A percentile compares a stretch with the other conserved stretches of the same genome.
Evolutionary conservation across 2,329 filamentous ascomycete genomes (phyloP).

Genomic region (Clonostachys byssicola): DNA sequence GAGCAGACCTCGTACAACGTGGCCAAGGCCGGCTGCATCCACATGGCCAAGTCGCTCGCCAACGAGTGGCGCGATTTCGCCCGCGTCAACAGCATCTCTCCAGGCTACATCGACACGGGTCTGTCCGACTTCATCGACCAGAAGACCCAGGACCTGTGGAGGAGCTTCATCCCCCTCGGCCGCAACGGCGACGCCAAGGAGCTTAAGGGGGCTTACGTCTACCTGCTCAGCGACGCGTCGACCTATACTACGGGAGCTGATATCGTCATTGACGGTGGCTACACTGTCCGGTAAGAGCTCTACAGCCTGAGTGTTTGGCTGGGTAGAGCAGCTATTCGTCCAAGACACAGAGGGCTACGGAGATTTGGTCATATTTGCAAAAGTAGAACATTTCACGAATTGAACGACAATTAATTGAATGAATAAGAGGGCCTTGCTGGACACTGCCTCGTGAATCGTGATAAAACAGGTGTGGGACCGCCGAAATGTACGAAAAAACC

Average conservation of each 20-base stretch:
- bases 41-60: slow-evolving; percentile 34
- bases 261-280: slow-evolving; percentile 65
- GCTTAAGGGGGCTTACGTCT: slow-evolving; percentile 68
- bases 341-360: too few relatives aligned
- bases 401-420: too few relatives aligned
- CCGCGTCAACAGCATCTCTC: slow-evolving; percentile 55
- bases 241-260: slow-evolving; percentile 68
- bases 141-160: slow-evolving; percentile 65
- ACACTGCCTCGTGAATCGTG: too few relatives aligned
- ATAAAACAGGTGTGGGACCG: too few relatives aligned
- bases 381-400: too few relatives aligned
- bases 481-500: too few relatives aligned
- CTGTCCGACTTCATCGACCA: slow-evolving; percentile 54
- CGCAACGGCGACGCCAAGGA: slow-evolving; percentile 61
- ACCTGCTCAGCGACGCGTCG: slow-evolving; percentile 66
- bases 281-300: slow-evolving; percentile 18
- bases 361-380: too few relatives aligned
- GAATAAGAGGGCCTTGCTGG: too few relatives aligned
- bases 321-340: too few relatives aligned
- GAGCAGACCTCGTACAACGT: slow-evolving; percentile 59
- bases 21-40: slow-evolving; percentile 44
- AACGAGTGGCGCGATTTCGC: slow-evolving; percentile 63
- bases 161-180: slow-evolving; percentile 65
- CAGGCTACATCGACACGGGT: slow-evolving; percentile 60
- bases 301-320: too few relatives aligned